phyloP scores from a whole-genome alignment of 371 early-diverging fungal species.

The Rhizopus stolonifer region DNA sequence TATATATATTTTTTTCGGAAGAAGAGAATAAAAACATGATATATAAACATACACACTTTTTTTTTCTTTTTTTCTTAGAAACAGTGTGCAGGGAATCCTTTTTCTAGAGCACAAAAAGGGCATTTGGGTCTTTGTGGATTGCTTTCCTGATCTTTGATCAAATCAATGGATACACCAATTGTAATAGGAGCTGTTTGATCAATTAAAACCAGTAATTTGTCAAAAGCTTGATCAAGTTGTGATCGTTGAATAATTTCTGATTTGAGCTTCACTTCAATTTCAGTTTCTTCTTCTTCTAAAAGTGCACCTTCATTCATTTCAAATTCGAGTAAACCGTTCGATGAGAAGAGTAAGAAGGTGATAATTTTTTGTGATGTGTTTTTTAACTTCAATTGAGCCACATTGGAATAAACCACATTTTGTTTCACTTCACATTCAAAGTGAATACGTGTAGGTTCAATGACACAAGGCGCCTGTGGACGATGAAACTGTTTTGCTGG shows the following conservation, averaged over 20 bases:
- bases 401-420: slow-evolving; percentile 13
- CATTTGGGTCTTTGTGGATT: slow-evolving; percentile 16
- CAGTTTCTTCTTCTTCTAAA: slow-evolving; percentile 8
- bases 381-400: slow-evolving; percentile 9
- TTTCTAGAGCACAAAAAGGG: slow-evolving; percentile 18
- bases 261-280: slow-evolving; percentile 8
- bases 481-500: neutral
- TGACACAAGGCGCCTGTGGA: neutral
- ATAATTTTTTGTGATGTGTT: slow-evolving; percentile 2
- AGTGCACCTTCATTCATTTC: slow-evolving; percentile 11
- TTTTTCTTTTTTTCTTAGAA: neutral
- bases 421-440: slow-evolving; percentile 14
- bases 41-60: neutral
- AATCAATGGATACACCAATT: slow-evolving; percentile 1
- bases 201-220: slow-evolving; percentile 14
- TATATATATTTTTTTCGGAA: slow-evolving; percentile 4
- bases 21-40: neutral
- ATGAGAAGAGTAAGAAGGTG: slow-evolving; percentile 8
- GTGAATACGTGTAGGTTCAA: slow-evolving; percentile 10
- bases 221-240: neutral
- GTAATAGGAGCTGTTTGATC: neutral
- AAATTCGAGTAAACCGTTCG: slow-evolving; percentile 10
- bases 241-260: slow-evolving; percentile 5
- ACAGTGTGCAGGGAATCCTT: slow-evolving; percentile 16
- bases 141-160: slow-evolving; percentile 2